A percentile compares a stretch with the other conserved stretches of the same genome.
Evolutionary conservation across 2,329 filamentous ascomycete genomes (phyloP).

Genomic region (Alternaria rosae): DNA sequence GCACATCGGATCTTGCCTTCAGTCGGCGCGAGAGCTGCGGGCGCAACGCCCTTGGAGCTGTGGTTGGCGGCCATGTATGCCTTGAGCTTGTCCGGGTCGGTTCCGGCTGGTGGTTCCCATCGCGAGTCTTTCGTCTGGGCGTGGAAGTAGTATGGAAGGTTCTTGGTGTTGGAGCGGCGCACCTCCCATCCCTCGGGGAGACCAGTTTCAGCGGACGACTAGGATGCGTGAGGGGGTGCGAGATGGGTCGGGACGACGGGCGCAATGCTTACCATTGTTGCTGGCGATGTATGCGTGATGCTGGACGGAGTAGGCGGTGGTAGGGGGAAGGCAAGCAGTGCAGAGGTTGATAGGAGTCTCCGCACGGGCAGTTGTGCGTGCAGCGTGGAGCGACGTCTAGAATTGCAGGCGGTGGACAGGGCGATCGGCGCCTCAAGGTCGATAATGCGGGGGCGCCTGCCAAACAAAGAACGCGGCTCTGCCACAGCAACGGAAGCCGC

Average conservation of each 20-base stretch:
- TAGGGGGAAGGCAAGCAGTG: background rate
- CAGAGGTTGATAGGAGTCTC: slow-evolving; percentile 7
- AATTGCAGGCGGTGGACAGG: slow-evolving; percentile 18
- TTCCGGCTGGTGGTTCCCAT: slow-evolving; percentile 91
- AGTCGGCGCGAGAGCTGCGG: slow-evolving; percentile 48
- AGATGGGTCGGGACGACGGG: background rate
- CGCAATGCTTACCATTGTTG: slow-evolving; percentile 40
- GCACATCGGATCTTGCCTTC: slow-evolving; percentile 88
- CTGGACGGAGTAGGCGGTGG: background rate
- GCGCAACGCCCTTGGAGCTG: slow-evolving; percentile 62
- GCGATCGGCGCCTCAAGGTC: slow-evolving; percentile 30
- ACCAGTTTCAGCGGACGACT: slow-evolving; percentile 59
- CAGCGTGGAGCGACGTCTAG: slow-evolving; percentile 15
- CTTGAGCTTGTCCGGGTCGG: slow-evolving; percentile 92
- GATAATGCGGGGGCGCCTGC: slow-evolving; percentile 28
- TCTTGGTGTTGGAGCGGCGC: slow-evolving; percentile 97
- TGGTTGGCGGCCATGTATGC: slow-evolving; percentile 91
- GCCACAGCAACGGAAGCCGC: slow-evolving; percentile 7
- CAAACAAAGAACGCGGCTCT: slow-evolving; percentile 13
- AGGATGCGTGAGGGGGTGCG: slow-evolving; percentile 29
- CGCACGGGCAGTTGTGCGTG: slow-evolving; percentile 2
- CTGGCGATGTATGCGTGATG: slow-evolving; percentile 1
- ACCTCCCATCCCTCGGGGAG: slow-evolving; percentile 92
- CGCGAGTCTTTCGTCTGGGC: slow-evolving; percentile 82
- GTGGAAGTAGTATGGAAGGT: slow-evolving; percentile 99